Conservation (phyloP, 352 stramenopile genomes). For the Paralagenidium karlingii region DNA sequence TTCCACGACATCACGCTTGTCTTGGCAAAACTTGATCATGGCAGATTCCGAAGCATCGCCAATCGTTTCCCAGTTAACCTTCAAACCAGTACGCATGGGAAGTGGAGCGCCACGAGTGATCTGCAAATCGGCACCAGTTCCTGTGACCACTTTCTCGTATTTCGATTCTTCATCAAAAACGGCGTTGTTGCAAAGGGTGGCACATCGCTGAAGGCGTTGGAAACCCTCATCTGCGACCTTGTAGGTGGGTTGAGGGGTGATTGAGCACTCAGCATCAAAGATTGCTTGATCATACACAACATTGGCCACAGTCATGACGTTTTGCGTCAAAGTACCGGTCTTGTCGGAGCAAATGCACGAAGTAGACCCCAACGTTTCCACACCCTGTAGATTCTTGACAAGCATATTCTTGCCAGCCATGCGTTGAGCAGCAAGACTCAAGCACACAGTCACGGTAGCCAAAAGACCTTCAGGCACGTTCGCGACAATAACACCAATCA, state of each 20-base stretch:
- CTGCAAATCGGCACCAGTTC: constrained; percentile 3
- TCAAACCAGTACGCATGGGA: constrained; percentile 15
- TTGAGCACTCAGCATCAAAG: constrained; percentile 58
- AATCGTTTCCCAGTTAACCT: constrained; percentile 26
- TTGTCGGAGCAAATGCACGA: constrained; percentile 88
- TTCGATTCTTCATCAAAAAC: constrained; percentile 78
- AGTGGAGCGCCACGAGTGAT: constrained; percentile 12
- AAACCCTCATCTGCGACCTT: too few species aligned
- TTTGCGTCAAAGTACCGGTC: constrained; percentile 81
- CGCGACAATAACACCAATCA: constrained; percentile 92
- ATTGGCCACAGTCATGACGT: constrained; percentile 87
- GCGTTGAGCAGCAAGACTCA: constrained; percentile 58
- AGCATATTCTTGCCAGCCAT: constrained; percentile 65
- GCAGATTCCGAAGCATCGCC: constrained; percentile 22
- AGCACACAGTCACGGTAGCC: constrained; percentile 68
- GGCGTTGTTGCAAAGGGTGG: constrained; percentile 65
- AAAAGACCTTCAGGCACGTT: constrained; percentile 78
- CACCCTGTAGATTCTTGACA: constrained; percentile 73
- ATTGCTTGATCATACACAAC: constrained; percentile 54
- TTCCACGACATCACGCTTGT: constrained; percentile 16
- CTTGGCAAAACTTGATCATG: constrained; percentile 23
- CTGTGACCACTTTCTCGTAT: constrained; percentile 33
- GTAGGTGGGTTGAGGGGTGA: too few species aligned
- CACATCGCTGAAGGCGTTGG: constrained; percentile 41
- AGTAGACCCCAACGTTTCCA: constrained; percentile 75